Evolutionary conservation across 2,329 filamentous ascomycete species (phyloP).

Genomic region (Diaporthe citri): DNA sequence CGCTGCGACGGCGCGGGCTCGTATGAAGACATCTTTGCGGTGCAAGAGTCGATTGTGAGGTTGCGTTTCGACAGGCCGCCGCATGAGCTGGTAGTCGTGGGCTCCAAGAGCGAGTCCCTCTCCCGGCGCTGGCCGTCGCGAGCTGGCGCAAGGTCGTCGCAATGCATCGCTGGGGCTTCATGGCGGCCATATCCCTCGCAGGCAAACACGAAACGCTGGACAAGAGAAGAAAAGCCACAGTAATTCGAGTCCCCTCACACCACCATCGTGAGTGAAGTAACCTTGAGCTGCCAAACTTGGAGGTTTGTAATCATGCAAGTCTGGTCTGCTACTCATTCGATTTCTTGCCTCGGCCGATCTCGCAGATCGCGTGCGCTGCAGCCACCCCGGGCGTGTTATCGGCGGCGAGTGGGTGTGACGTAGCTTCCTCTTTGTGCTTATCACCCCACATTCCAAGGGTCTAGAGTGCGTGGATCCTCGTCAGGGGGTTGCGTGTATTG

Average conservation of each 20-base stretch:
- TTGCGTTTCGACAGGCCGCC: not conserved
- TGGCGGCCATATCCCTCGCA: slow-evolving; percentile 35
- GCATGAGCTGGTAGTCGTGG: not conserved
- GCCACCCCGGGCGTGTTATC: slow-evolving; percentile 20
- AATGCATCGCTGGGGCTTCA: slow-evolving; percentile 41
- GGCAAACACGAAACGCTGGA: not conserved
- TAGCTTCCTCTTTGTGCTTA: not conserved
- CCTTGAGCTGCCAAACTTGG: not conserved
- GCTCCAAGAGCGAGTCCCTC: not conserved
- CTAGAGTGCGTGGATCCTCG: not conserved
- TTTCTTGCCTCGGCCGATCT: slow-evolving; percentile 22
- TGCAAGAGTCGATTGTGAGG: not conserved
- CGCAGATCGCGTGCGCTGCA: not conserved
- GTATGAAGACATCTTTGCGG: slow-evolving; percentile 43
- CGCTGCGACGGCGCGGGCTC: slow-evolving; percentile 45
- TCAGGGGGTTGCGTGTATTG: not conserved
- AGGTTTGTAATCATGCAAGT: slow-evolving; percentile 23
- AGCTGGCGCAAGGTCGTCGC: slow-evolving; percentile 41
- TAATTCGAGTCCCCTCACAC: not conserved
- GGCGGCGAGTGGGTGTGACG: not conserved
- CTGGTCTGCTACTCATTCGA: not conserved
- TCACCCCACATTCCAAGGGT: not conserved
- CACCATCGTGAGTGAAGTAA: not conserved
- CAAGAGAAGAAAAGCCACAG: not conserved
- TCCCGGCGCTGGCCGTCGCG: not conserved